Evolutionary conservation across 2,329 filamentous ascomycete species (phyloP), one percentile per base, ranked within the genome.

Genomic region (Claviceps sp.): DNA sequence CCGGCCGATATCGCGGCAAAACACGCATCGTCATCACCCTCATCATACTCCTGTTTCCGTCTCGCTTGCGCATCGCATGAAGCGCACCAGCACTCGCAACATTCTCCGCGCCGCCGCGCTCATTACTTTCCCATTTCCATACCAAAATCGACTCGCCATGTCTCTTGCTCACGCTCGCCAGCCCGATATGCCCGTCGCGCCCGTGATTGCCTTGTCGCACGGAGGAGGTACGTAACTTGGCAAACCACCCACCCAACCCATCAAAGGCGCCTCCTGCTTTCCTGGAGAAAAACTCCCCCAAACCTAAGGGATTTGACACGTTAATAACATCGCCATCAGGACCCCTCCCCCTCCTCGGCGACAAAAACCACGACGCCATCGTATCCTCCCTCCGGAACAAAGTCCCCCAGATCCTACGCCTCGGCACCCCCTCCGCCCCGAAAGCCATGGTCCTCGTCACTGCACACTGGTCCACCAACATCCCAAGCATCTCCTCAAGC

Each of bases 261-360:
- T 26, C 24, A 26, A 26, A 30, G 8, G 26, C 8, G 8, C 4
- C 26, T 9, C 8, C 26, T 30, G 3, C 26, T 9, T 30, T 30
- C 8, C 26, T 30, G 3, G 26, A 30, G 8, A 9, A 30, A 30
- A 8, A 20, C 20, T 20, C 22, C 26, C 22, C 20, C 26, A 3
- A 30, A 30, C 9, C 26, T 30, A 2, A 30, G 8, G 26, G 26
- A 3, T 9, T 30, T 30, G 26, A 30, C 26, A 30, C 4, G 26
- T 4, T 30, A 30, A 30, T 9, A 30, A 26, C 14, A 6, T 40
- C 6, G 5, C 14, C 14, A 6, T n/a, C 16, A 72, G 73, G 79
- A 1, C 79, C 79, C 2, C 69, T 82, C 70, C 79, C 79, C 4
- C 52, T 81, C 18, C 67, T 83, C 5, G 72, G 72, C 54, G 78